Evolutionary conservation across 2,329 filamentous ascomycete species (phyloP).

Genomic region (Xylariomycetidae sp.): DNA sequence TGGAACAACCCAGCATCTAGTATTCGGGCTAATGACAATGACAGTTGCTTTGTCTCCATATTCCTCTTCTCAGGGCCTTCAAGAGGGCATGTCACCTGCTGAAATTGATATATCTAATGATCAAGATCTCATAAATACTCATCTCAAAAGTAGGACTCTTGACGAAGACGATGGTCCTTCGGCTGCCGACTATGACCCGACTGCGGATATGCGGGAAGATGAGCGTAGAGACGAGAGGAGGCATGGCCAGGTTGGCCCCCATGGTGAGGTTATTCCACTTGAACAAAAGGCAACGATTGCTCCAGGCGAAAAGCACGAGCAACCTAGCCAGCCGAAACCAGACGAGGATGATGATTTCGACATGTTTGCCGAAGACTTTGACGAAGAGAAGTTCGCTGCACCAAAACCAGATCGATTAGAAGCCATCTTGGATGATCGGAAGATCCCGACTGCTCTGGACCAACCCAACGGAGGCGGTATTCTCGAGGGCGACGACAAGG

Average conservation of each 20-base stretch:
- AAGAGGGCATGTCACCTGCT: constrained; percentile 51
- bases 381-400: constrained; percentile 60
- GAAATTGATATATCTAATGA: constrained; percentile 63
- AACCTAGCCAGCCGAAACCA: constrained; percentile 40
- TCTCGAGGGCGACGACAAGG: constrained; percentile 87
- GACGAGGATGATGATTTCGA: constrained; percentile 67
- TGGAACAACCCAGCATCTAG: background rate
- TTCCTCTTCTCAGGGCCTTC: constrained; percentile 38
- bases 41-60: constrained; percentile 30
- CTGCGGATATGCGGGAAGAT: constrained; percentile 71
- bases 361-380: constrained; percentile 85
- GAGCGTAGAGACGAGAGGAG: constrained; percentile 55
- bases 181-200: constrained; percentile 75
- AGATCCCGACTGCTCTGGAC: constrained; percentile 41
- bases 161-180: constrained; percentile 67
- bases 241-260: constrained; percentile 45
- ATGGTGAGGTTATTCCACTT: constrained; percentile 51
- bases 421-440: constrained; percentile 36
- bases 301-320: constrained; percentile 30
- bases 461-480: constrained; percentile 64
- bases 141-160: constrained; percentile 36
- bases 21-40: constrained; percentile 7
- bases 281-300: constrained; percentile 27
- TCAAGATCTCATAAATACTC: constrained; percentile 60
- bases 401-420: constrained; percentile 38